Evolutionary conservation across 805 yeast species (phyloP).

Genomic region (Saccharomycopsis fibuligera): DNA sequence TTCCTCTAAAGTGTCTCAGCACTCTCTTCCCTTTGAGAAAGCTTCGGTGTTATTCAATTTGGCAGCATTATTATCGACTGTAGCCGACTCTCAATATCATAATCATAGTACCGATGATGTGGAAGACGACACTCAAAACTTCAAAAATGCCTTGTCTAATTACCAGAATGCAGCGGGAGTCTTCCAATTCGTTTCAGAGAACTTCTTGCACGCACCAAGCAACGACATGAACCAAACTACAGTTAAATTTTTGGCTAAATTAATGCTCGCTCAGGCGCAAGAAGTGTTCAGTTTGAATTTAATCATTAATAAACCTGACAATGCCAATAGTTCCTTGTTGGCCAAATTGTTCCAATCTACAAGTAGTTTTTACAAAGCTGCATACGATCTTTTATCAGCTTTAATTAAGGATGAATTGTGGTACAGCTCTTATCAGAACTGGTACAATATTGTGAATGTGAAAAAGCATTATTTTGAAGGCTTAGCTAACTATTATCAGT

Average conservation of each 20-base stretch:
- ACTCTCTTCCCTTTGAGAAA: conserved; percentile 82
- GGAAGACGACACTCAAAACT: conserved; percentile 30
- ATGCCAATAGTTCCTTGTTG: conserved; percentile 61
- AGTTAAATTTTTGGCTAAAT: conserved; percentile 51
- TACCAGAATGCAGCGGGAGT: conserved; percentile 79
- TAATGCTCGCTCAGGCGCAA: conserved; percentile 84
- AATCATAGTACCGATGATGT: conserved; percentile 26
- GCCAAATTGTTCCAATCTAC: conserved; percentile 69
- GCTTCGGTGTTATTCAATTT: conserved; percentile 78
- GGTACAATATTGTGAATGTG: conserved; percentile 46
- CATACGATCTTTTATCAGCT: conserved; percentile 31
- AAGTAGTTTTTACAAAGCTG: conserved; percentile 45
- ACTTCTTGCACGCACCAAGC: conserved; percentile 85
- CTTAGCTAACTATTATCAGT: conserved; percentile 54
- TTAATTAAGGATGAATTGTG: conserved; percentile 23
- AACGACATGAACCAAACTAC: conserved; percentile 67
- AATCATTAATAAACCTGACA: conserved; percentile 39
- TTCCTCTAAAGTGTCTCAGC: conserved; percentile 49
- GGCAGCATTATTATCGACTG: conserved; percentile 53
- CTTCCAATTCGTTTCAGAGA: conserved; percentile 62
- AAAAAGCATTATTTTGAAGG: conserved; percentile 53
- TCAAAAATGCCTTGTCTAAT: conserved; percentile 52
- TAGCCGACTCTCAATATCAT: conserved; percentile 35
- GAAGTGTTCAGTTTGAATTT: conserved; percentile 69
- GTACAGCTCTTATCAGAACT: conserved; percentile 27